phyloP scores from a whole-genome alignment of 1,284 basidiomycete genomes.

The Laetiporus sulphureus region DNA sequence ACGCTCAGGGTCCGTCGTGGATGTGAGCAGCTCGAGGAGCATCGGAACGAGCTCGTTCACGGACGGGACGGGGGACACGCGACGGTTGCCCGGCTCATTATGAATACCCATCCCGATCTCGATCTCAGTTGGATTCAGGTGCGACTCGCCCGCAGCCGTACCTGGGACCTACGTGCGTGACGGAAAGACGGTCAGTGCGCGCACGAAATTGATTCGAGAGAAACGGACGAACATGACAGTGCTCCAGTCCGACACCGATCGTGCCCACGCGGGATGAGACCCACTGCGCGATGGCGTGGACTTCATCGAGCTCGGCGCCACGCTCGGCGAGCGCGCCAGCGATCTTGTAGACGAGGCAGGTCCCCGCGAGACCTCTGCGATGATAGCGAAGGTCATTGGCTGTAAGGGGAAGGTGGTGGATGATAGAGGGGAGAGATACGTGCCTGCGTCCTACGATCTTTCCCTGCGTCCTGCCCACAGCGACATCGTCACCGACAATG shows the following conservation, averaged over 20 bases:
- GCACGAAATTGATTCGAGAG: background rate
- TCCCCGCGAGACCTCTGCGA: conserved; percentile 78
- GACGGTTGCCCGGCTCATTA: conserved; percentile 81
- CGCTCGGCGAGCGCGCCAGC: conserved; percentile 77
- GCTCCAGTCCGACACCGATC: conserved; percentile 87
- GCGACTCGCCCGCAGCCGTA: conserved; percentile 54
- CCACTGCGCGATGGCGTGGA: conserved; percentile 65
- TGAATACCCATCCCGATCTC: conserved; percentile 91
- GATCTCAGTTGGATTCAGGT: conserved; percentile 61
- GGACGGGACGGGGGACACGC: conserved; percentile 65
- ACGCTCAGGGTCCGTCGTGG: conserved; percentile 76
- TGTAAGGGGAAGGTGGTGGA: background rate
- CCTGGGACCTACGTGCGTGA: conserved; percentile 61
- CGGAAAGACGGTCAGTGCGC: background rate
- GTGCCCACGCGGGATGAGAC: conserved; percentile 67
- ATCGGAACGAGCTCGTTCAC: conserved; percentile 65
- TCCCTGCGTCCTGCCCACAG: conserved; percentile 77
- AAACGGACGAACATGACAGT: conserved; percentile 66
- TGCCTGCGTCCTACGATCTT: conserved; percentile 76
- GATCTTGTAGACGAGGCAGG: conserved; percentile 89
- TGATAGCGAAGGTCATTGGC: background rate
- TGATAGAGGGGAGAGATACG: conserved; percentile 10
- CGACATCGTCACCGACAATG: conserved; percentile 88
- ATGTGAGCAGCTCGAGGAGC: conserved; percentile 69
- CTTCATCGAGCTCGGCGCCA: conserved; percentile 69